These are phyloP conservation scores for Aspergillus persii DNA, from an alignment of 2,329 filamentous ascomycete species.

Conservation along the genomic window DNA sequence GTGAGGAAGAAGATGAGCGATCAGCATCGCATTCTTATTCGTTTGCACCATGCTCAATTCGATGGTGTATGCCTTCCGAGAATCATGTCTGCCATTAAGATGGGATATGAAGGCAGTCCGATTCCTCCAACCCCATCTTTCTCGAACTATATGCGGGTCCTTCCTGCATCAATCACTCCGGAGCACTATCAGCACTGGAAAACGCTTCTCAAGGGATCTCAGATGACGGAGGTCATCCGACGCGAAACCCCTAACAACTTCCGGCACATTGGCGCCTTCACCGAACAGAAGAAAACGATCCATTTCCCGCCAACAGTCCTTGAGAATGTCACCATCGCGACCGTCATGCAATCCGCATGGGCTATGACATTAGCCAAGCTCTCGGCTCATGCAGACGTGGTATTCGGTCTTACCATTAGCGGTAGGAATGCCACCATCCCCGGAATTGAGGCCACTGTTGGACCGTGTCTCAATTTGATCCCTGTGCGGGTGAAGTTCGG, in stretches of 20 bases:
- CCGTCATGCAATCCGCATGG: conserved; percentile 67
- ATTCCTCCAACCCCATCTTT: conserved; percentile 44
- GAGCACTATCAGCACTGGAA: conserved; percentile 61
- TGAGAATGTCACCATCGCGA: conserved; percentile 61
- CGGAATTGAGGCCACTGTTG: conserved; percentile 57
- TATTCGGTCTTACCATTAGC: conserved; percentile 65
- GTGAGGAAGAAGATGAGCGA: conserved; percentile 43
- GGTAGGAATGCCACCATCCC: conserved; percentile 61
- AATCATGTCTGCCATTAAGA: conserved; percentile 61
- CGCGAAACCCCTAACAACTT: conserved; percentile 34
- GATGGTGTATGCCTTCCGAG: conserved; percentile 65
- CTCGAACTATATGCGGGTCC: conserved; percentile 46
- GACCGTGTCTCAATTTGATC: conserved; percentile 67
- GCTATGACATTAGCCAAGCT: conserved; percentile 60
- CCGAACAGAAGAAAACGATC: conserved; percentile 35
- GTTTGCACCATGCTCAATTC: conserved; percentile 68
- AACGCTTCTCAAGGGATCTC: conserved; percentile 56
- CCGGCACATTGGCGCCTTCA: conserved; percentile 35
- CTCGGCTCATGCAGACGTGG: conserved; percentile 54
- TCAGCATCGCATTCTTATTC: conserved; percentile 53
- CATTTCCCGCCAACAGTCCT: conserved; percentile 46
- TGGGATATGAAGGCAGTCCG: conserved; percentile 48
- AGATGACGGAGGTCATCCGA: conserved; percentile 46
- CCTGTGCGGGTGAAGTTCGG: conserved; percentile 61
- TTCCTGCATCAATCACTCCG: conserved; percentile 39